Evolutionary conservation across 2,329 filamentous ascomycete genomes (phyloP).

Genomic region (Coccinonectria pachysandricola): DNA sequence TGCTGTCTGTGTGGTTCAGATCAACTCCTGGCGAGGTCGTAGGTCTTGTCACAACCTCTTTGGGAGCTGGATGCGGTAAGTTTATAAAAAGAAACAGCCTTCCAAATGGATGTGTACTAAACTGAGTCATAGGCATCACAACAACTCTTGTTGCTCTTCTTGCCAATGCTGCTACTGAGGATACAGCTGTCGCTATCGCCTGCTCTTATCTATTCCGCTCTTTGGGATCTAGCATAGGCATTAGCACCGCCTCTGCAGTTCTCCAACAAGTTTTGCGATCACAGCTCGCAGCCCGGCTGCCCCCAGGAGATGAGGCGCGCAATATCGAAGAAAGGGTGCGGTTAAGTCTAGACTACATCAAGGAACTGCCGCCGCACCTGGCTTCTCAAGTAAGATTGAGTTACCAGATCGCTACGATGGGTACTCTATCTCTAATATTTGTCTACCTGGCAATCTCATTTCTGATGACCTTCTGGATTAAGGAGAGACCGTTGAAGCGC

Average conservation of each 20-base stretch:
- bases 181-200: slow-evolving; percentile 66
- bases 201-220: slow-evolving; percentile 75
- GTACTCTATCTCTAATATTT: slow-evolving; percentile 30
- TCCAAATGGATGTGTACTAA: slow-evolving; percentile 1
- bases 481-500: slow-evolving; percentile 42
- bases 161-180: slow-evolving; percentile 54
- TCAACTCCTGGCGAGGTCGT: slow-evolving; percentile 43
- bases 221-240: slow-evolving; percentile 64
- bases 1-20: slow-evolving; percentile 39
- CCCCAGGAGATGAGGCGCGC: slow-evolving; percentile 47
- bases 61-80: slow-evolving; percentile 29
- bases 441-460: slow-evolving; percentile 29
- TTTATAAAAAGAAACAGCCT: neutral
- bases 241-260: slow-evolving; percentile 61
- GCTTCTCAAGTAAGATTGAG: slow-evolving; percentile 51
- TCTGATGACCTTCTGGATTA: slow-evolving; percentile 38
- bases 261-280: slow-evolving; percentile 58
- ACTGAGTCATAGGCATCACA: slow-evolving; percentile 44
- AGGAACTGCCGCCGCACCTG: slow-evolving; percentile 48
- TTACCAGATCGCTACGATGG: slow-evolving; percentile 43
- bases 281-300: slow-evolving; percentile 42
- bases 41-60: slow-evolving; percentile 41
- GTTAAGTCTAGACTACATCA: slow-evolving; percentile 60
- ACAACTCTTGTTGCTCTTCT: slow-evolving; percentile 63
- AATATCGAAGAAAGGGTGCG: slow-evolving; percentile 60